Conservation (phyloP, 176 grass and related monocot genomes). For the Triticum turgidum region DNA sequence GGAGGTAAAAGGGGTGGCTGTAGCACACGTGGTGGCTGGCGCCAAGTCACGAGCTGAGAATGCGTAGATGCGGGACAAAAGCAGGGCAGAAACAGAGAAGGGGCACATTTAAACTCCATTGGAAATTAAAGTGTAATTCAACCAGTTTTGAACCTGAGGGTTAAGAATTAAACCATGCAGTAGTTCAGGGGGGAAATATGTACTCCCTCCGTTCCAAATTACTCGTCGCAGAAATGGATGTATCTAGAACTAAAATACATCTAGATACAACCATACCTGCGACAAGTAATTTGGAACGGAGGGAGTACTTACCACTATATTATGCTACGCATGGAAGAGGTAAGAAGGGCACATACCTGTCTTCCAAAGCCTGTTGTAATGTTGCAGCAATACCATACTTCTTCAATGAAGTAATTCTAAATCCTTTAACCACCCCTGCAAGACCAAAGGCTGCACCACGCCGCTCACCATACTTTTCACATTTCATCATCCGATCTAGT, state of each 20-base stretch:
- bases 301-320: background rate
- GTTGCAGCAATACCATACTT: slow-evolving; percentile 78
- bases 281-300: too few relatives aligned
- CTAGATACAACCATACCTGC: too few relatives aligned
- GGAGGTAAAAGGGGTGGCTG: background rate
- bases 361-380: slow-evolving; percentile 66
- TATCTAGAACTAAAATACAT: too few relatives aligned
- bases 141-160: background rate
- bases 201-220: background rate
- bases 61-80: background rate
- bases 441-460: slow-evolving; percentile 97
- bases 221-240: too few relatives aligned
- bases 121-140: background rate
- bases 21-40: background rate
- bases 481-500: slow-evolving; percentile 84
- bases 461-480: slow-evolving; percentile 90
- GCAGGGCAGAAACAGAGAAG: background rate
- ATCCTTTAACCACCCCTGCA: slow-evolving; percentile 96
- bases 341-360: slow-evolving; percentile 56
- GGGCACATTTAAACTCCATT: background rate
- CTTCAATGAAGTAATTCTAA: slow-evolving; percentile 86
- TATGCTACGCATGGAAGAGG: slow-evolving; percentile 8
- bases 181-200: background rate
- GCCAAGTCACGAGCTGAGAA: background rate
- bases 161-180: background rate